These are phyloP conservation scores for Aspergillus chevalieri DNA, from an alignment of 2,329 filamentous ascomycete genomes.

Conservation along the genomic window DNA sequence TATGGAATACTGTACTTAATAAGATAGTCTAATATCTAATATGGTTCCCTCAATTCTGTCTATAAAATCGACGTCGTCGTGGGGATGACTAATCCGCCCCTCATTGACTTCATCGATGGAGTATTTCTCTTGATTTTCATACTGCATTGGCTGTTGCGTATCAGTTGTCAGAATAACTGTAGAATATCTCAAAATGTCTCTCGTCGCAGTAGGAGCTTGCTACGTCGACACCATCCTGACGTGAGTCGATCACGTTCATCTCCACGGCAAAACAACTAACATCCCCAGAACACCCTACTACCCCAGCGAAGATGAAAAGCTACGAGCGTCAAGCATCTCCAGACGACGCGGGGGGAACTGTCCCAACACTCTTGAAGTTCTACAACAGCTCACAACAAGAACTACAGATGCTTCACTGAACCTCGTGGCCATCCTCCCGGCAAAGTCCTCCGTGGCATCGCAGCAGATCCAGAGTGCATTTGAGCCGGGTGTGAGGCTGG, in stretches of 20 bases:
- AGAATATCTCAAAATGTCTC: constrained; percentile 37
- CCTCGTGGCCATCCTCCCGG: constrained; percentile 49
- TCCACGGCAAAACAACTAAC: background rate
- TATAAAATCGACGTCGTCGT: background rate
- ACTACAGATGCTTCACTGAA: constrained; percentile 20
- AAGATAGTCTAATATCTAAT: background rate
- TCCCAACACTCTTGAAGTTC: constrained; percentile 64
- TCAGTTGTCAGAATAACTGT: background rate
- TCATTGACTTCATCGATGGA: background rate
- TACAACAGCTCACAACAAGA: constrained; percentile 53
- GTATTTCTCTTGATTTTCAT: too few species aligned
- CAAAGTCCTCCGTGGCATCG: constrained; percentile 46
- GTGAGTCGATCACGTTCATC: constrained; percentile 33
- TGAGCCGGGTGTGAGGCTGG: constrained; percentile 44
- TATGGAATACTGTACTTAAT: too few species aligned
- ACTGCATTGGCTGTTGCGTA: too few species aligned
- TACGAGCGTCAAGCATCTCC: constrained; percentile 56
- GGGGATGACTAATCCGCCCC: constrained; percentile 20
- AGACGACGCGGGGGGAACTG: constrained; percentile 67
- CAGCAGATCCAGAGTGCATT: constrained; percentile 52
- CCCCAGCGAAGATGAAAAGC: constrained; percentile 65
- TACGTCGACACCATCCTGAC: constrained; percentile 67
- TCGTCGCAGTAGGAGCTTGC: constrained; percentile 61
- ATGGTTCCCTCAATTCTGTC: background rate
- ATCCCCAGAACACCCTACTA: constrained; percentile 45